phyloP scores from a whole-genome alignment of 2,329 filamentous ascomycete species.

The Fulvia fulva region DNA sequence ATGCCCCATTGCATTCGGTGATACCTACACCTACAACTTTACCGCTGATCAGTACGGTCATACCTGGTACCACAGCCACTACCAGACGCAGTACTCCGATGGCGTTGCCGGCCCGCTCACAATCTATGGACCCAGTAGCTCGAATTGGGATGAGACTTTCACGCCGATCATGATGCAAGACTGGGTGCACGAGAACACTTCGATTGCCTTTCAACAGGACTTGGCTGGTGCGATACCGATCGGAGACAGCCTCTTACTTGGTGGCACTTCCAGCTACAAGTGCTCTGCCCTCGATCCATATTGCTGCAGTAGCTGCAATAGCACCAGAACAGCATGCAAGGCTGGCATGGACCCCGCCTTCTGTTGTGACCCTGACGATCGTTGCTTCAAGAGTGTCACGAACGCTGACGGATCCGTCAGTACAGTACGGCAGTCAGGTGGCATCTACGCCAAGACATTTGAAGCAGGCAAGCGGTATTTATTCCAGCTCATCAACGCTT shows the following conservation, averaged over 20 bases:
- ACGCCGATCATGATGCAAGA: constrained; percentile 23
- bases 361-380: constrained; percentile 17
- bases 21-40: constrained; percentile 42
- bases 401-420: constrained; percentile 35
- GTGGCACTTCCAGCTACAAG: constrained; percentile 16
- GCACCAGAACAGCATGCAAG: constrained; percentile 1
- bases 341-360: constrained; percentile 8
- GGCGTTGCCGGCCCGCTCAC: constrained; percentile 39
- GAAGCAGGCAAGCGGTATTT: constrained; percentile 39
- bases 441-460: constrained; percentile 8
- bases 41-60: constrained; percentile 32
- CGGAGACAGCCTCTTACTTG: constrained; percentile 15
- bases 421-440: constrained; percentile 4
- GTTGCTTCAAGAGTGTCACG: constrained; percentile 28
- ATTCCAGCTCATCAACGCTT: constrained; percentile 43
- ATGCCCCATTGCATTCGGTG: constrained; percentile 60
- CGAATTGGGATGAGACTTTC: constrained; percentile 36
- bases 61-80: constrained; percentile 37
- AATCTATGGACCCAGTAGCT: constrained; percentile 37
- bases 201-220: constrained; percentile 15
- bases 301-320: constrained; percentile 13
- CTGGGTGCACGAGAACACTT: constrained; percentile 18
- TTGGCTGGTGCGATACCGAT: constrained; percentile 32
- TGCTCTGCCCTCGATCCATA: constrained; percentile 14
- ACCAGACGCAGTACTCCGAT: constrained; percentile 39